Conservation (phyloP, 306 rosid species). For the Vigna radiata region DNA sequence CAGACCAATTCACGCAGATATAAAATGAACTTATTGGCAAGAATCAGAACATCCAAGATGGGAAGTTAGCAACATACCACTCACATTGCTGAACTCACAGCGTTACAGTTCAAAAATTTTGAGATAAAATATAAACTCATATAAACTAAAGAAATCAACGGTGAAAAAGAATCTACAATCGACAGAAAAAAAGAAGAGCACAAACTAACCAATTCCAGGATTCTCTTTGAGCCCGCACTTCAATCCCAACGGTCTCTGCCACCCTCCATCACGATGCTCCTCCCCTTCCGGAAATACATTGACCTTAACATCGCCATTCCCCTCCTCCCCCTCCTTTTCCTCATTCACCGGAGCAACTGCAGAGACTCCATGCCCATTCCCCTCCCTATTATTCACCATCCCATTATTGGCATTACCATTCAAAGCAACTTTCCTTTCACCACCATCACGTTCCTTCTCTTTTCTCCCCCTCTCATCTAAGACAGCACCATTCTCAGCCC, state of each 20-base stretch:
- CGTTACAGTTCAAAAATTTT: background rate
- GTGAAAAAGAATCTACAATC: background rate
- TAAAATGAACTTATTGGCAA: constrained; percentile 1
- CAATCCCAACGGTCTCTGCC: constrained; percentile 63
- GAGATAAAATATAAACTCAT: background rate
- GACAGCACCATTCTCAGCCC: constrained; percentile 45
- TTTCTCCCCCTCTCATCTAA: constrained; percentile 52
- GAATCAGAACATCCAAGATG: background rate
- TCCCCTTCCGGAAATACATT: constrained; percentile 53
- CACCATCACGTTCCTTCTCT: constrained; percentile 52
- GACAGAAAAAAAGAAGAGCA: constrained; percentile 18
- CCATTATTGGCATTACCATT: constrained; percentile 47
- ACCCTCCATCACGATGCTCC: constrained; percentile 58
- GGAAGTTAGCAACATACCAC: constrained; percentile 1
- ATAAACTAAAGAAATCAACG: constrained; percentile 6
- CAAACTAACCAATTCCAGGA: constrained; percentile 79
- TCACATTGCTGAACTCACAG: background rate
- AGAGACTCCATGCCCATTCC: constrained; percentile 54
- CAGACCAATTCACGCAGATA: constrained; percentile 23
- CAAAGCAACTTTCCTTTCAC: constrained; percentile 52
- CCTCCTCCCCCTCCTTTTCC: constrained; percentile 58
- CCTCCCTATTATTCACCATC: too few relatives aligned
- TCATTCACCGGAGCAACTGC: constrained; percentile 57
- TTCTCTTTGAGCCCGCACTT: constrained; percentile 78
- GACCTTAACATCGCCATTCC: constrained; percentile 57